Base-by-base conservation (phyloP, 2,329 filamentous ascomycete genomes). In the Cordyceps fumosorosea region DNA sequence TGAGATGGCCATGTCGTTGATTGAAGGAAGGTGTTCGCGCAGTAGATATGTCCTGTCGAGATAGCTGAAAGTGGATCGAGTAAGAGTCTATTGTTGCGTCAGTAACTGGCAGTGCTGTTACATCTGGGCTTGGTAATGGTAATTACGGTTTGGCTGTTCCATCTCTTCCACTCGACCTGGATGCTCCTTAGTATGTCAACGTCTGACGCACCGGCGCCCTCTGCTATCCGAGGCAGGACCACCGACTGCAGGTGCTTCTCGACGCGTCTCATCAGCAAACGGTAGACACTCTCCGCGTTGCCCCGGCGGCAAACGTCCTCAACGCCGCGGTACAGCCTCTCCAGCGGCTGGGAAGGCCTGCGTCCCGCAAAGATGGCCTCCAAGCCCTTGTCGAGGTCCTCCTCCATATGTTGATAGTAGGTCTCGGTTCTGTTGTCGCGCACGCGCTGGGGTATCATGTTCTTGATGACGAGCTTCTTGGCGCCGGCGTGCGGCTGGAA, bases 401-500 rank as follows among this genome's bases (percentile, higher is more conserved):
- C 76, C 85, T 89, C 90, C 3, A 87, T 88, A 69, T 87, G 86
- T 47, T 87, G 80, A 68, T 96, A 91, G 77, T 96, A 98, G 65
- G 85, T 81, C 65, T 89, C 86, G 22, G 89, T 84, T 68, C 91
- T 85, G 60, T 84, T 80, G 58, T 76, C 70, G 45, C 75, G 72
- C 63, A 82, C 81, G n/a, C 83, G 77, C 20, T 81, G 81, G 82
- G 63, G 89, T 86, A 66, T 37, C 34, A 97, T 82, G 72, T 97
- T 98, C 83, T 96, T 96, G 69, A 99, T 90, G n/a, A 93, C 84
- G 52, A 99, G 83, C 75, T 89, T 93, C 80, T 89, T 93, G 22
- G 91, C 87, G 37, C 91, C 92, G 12, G 82, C 80, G 69, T 90
- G 86, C 14, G 91, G 87, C 67, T 89, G 89, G 71, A 93, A 90